Evolutionary conservation across 768 basidiomycete genomes (phyloP).

Genomic region (Daedaleopsis sinensis): DNA sequence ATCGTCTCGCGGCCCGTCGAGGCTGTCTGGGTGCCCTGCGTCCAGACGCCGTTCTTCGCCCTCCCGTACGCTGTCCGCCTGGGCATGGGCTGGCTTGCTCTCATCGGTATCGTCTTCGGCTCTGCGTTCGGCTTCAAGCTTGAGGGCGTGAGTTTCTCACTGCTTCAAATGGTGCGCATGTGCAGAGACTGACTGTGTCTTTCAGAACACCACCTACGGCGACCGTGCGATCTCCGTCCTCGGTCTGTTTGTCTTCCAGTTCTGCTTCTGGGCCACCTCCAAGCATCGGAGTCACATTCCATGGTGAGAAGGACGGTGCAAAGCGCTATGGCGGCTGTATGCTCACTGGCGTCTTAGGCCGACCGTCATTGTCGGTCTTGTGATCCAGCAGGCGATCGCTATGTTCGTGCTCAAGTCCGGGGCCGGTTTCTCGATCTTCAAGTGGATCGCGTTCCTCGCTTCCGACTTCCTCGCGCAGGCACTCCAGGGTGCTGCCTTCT

Average conservation of each 20-base stretch:
- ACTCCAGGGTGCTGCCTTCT: slow-evolving; percentile 74
- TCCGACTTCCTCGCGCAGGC: slow-evolving; percentile 77
- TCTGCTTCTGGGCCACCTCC: slow-evolving; percentile 71
- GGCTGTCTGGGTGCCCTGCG: slow-evolving; percentile 66
- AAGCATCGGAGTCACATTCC: slow-evolving; percentile 63
- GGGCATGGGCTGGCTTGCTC: slow-evolving; percentile 72
- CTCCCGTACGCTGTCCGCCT: slow-evolving; percentile 57
- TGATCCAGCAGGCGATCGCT: slow-evolving; percentile 84
- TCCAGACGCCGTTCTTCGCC: slow-evolving; percentile 70
- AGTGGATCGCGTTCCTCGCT: slow-evolving; percentile 79
- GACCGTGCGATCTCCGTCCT: slow-evolving; percentile 83
- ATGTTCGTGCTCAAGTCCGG: slow-evolving; percentile 86
- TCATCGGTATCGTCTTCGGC: slow-evolving; percentile 79
- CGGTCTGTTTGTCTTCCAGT: slow-evolving; percentile 81
- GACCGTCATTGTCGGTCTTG: slow-evolving; percentile 86
- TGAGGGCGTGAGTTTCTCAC: slow-evolving; percentile 44
- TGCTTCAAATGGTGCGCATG: too few species aligned
- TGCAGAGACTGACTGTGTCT: slow-evolving; percentile 4
- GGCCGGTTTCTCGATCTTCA: slow-evolving; percentile 85
- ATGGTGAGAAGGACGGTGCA: slow-evolving; percentile 53
- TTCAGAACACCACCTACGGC: slow-evolving; percentile 65
- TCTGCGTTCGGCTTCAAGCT: slow-evolving; percentile 84
- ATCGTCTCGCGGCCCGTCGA: slow-evolving; percentile 71
- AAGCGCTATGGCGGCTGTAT: not conserved
- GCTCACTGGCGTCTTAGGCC: slow-evolving; percentile 48